phyloP scores from a whole-genome alignment of 2,329 filamentous ascomycete genomes.

The Calonectria fujianensis region DNA sequence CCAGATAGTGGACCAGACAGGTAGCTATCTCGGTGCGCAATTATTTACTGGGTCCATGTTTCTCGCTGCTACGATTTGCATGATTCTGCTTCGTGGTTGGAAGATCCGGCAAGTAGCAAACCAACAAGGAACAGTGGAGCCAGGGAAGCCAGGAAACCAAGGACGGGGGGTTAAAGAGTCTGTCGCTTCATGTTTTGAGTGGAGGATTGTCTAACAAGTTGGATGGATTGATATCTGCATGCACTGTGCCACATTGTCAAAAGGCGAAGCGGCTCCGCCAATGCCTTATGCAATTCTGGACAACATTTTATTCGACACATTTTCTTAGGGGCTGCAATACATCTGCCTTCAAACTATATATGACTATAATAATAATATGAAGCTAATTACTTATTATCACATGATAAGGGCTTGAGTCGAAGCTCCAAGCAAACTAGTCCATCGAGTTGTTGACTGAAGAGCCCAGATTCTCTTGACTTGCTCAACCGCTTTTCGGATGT shows the following conservation, averaged over 20 bases:
- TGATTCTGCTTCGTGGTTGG: conserved; percentile 61
- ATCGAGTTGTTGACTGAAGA: conserved; percentile 27
- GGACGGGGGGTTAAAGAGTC: no score
- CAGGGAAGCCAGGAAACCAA: background rate
- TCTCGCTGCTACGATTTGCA: conserved; percentile 65
- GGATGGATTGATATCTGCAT: background rate
- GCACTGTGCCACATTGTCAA: background rate
- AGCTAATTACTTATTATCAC: background rate
- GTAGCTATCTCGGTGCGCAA: conserved; percentile 72
- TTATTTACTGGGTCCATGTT: conserved; percentile 78
- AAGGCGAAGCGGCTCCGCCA: background rate
- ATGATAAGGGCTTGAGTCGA: conserved; percentile 33
- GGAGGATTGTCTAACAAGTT: background rate
- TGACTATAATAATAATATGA: background rate
- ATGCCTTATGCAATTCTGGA: background rate
- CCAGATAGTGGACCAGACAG: conserved; percentile 67
- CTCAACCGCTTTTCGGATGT: conserved; percentile 29
- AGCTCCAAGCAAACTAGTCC: conserved; percentile 33
- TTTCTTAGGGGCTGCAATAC: background rate
- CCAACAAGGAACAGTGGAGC: background rate
- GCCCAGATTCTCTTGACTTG: conserved; percentile 32
- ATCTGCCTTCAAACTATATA: background rate
- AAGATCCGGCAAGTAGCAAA: conserved; percentile 54
- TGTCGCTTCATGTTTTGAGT: background rate
- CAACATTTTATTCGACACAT: background rate